Base-by-base conservation (phyloP, 202 grass and related monocot species). In the Miscanthus sacchariflorus region DNA sequence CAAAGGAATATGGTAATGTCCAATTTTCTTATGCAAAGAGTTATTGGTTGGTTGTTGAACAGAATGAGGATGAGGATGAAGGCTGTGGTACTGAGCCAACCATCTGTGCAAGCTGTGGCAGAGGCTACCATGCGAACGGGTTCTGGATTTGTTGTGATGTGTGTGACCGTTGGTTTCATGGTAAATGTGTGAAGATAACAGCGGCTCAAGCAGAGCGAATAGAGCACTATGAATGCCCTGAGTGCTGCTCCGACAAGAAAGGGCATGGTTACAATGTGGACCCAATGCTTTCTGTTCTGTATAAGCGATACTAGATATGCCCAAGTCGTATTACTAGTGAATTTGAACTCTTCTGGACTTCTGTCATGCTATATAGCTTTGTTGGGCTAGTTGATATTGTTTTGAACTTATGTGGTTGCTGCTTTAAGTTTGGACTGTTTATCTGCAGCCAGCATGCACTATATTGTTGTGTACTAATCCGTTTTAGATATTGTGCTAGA, bases 151-250 rank as follows among this genome's bases (percentile, higher is more conserved):
- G 83, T 21, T 94, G 92, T 1, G 92, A 94, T 83, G 52, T 85
- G 56, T 96, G 94, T 5, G 86, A 92, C 40, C 85, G 68, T 17
- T 96, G 92, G 94, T 96, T 93, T 45, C 92, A 93, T 79, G 92
- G 92, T 3, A 96, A 90, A 79, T 96, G 92, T 5, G 94, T 93
- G 36, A 96, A 91, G 68, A 81, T 94, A 74, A 96, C 77, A 30
- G 58, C 88, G 0, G 84, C 86, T 25, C 56, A 77, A 90, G 88
- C 90, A 6, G 58, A 92, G n/a, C 58, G 77, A 50, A 80, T 96
- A 56, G 46, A 86, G 49, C 80, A 87, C n/a, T 96, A 91, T 10
- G 91, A 91, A 81, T 96, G 94, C 77, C 92, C 92, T 13, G 65
- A 92, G 49, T 96, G 92, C 85, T 77, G 3, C n/a, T 54, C 3